phyloP scores from a whole-genome alignment of 176 grass and related monocot genomes.

The Microstegium vimineum region DNA sequence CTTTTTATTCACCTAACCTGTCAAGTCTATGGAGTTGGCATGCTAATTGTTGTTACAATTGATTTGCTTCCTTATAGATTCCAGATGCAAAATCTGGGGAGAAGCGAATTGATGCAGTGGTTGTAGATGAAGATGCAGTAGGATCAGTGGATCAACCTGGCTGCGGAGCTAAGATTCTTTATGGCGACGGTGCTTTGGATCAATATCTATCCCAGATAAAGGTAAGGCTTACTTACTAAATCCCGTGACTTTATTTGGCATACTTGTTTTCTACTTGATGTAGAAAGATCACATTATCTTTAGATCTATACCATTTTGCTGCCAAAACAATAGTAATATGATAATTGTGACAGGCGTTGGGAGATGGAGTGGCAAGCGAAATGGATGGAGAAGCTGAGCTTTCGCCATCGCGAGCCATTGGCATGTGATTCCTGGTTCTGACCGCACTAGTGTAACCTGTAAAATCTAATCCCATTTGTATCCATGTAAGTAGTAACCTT shows the following conservation, averaged over 20 bases:
- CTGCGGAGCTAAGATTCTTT: conserved; percentile 83
- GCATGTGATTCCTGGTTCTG: conserved; percentile 68
- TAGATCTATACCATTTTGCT: not conserved
- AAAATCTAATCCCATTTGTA: conserved; percentile 53
- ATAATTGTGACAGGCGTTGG: conserved; percentile 36
- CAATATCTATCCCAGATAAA: conserved; percentile 56
- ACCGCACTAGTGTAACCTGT: conserved; percentile 49
- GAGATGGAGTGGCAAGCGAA: conserved; percentile 52
- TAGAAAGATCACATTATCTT: not conserved
- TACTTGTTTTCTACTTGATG: not conserved
- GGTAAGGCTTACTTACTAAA: conserved; percentile 28
- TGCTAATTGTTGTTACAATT: not conserved
- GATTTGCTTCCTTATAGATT: conserved; percentile 53
- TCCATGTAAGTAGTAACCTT: conserved; percentile 56
- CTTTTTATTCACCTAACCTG: not conserved
- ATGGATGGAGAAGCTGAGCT: conserved; percentile 76
- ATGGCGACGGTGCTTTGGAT: conserved; percentile 73
- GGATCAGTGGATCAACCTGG: conserved; percentile 71
- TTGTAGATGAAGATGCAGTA: conserved; percentile 89
- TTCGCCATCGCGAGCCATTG: conserved; percentile 56
- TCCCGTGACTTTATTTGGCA: not conserved
- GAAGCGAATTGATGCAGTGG: conserved; percentile 78
- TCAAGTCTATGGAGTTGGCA: not conserved
- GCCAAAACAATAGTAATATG: conserved; percentile 13
- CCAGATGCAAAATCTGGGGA: conserved; percentile 83